Conservation (phyloP, 768 basidiomycete genomes). For the Boletus edulis region DNA sequence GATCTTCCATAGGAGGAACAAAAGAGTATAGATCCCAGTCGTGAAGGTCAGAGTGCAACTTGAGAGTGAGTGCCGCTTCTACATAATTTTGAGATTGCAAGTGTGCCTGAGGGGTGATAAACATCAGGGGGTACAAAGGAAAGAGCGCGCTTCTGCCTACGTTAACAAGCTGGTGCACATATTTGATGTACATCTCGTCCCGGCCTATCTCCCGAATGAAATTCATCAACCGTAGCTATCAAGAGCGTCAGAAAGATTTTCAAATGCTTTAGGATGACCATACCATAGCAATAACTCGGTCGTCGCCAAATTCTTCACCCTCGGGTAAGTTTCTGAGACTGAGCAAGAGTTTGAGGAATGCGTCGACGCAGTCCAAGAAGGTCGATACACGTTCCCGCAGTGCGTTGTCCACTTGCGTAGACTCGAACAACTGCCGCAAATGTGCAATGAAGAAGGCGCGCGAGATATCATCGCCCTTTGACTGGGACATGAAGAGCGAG, state of each 20-base stretch:
- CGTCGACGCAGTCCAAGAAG: conserved; percentile 88
- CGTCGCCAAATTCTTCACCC: conserved; percentile 92
- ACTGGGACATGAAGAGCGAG: conserved; percentile 89
- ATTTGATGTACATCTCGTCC: conserved; percentile 94
- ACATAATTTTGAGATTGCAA: conserved; percentile 87
- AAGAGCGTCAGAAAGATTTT: conserved; percentile 7
- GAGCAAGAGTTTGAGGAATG: conserved; percentile 88
- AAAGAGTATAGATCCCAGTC: conserved; percentile 84
- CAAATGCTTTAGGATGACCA: conserved; percentile 10
- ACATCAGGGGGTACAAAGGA: background rate
- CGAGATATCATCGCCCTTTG: conserved; percentile 87
- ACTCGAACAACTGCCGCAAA: conserved; percentile 85
- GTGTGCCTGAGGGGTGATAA: conserved; percentile 60
- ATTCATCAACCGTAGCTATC: conserved; percentile 83
- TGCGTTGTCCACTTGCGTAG: conserved; percentile 74
- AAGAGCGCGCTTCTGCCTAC: conserved; percentile 40
- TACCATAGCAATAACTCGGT: conserved; percentile 90
- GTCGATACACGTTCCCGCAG: conserved; percentile 73
- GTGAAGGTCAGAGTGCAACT: conserved; percentile 90
- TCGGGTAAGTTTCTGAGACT: conserved; percentile 87
- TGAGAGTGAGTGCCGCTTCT: conserved; percentile 90
- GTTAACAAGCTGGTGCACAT: conserved; percentile 91
- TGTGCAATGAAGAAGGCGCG: conserved; percentile 92
- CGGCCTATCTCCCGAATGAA: conserved; percentile 90
- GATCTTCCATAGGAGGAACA: conserved; percentile 84